Evolutionary conservation across 2,329 filamentous ascomycete species (phyloP).

Genomic region (Fusarium globosum): DNA sequence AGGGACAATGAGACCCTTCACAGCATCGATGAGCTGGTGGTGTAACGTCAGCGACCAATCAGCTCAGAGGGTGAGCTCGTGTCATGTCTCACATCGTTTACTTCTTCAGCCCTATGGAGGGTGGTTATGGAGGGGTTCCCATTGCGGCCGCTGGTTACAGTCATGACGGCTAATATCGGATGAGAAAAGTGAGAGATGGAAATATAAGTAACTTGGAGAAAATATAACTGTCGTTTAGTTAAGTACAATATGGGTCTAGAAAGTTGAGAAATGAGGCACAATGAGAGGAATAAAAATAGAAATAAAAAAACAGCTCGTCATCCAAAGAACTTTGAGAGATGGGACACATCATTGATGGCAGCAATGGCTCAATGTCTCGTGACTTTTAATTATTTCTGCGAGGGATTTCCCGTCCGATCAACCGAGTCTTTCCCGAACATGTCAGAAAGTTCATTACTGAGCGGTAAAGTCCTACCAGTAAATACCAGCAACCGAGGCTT

Average conservation of each 20-base stretch:
- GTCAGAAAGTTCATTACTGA: not conserved
- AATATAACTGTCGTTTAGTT: not conserved
- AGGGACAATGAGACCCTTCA: slow-evolving; percentile 75
- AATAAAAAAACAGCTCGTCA: not conserved
- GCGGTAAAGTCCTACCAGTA: not conserved
- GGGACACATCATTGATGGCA: slow-evolving; percentile 24
- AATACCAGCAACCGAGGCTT: not conserved
- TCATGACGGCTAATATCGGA: slow-evolving; percentile 39
- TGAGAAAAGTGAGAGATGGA: not conserved
- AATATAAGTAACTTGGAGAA: not conserved
- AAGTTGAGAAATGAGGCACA: not conserved
- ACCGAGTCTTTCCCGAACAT: slow-evolving; percentile 45
- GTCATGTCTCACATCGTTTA: slow-evolving; percentile 46
- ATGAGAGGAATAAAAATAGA: not conserved
- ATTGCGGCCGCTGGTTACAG: slow-evolving; percentile 40
- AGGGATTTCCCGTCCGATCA: slow-evolving; percentile 38
- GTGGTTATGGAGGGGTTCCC: slow-evolving; percentile 36
- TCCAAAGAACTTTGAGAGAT: slow-evolving; percentile 32
- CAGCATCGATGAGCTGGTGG: slow-evolving; percentile 72
- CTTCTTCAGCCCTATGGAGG: slow-evolving; percentile 49
- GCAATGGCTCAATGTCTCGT: slow-evolving; percentile 40
- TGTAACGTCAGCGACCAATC: slow-evolving; percentile 40
- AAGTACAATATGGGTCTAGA: not conserved
- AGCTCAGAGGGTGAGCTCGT: not conserved
- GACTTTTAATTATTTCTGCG: slow-evolving; percentile 24